Percentiles rank a stretch among this genome's conserved stretches.
Evolutionary conservation across 768 basidiomycete species (phyloP).

Genomic region (Hygrophorus pudorinus): DNA sequence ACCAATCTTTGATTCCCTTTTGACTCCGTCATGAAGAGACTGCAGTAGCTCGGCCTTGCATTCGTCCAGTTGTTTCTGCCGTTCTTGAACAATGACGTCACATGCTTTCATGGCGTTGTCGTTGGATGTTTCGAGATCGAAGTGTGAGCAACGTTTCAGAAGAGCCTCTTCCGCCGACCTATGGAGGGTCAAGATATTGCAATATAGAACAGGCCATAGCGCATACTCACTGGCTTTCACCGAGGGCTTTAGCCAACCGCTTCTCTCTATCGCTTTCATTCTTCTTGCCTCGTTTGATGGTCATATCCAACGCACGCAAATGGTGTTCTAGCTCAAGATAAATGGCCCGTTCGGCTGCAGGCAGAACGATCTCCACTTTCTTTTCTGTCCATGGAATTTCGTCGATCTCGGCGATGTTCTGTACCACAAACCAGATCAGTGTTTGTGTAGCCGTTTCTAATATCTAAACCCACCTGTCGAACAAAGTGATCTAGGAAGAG

Average conservation of each 20-base stretch:
- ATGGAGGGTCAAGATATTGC: neutral
- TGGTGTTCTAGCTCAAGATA: slow-evolving; percentile 94
- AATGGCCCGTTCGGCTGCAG: slow-evolving; percentile 89
- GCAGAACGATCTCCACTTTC: slow-evolving; percentile 58
- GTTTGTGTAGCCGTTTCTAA: neutral
- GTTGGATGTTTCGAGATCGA: slow-evolving; percentile 67
- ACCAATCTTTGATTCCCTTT: slow-evolving; percentile 60
- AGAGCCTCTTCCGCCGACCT: slow-evolving; percentile 89
- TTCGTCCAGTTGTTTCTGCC: slow-evolving; percentile 66
- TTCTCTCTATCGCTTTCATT: slow-evolving; percentile 82
- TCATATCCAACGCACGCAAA: slow-evolving; percentile 84
- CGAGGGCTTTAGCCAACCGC: slow-evolving; percentile 78
- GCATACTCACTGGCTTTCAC: slow-evolving; percentile 73
- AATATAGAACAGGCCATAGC: slow-evolving; percentile 2
- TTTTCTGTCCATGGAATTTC: slow-evolving; percentile 78
- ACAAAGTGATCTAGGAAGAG: slow-evolving; percentile 73
- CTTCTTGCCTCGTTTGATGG: slow-evolving; percentile 49
- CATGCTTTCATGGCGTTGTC: slow-evolving; percentile 86
- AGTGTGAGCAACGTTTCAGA: slow-evolving; percentile 92
- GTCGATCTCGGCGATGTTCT: slow-evolving; percentile 96
- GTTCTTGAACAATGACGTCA: slow-evolving; percentile 81
- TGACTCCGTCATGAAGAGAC: slow-evolving; percentile 55
- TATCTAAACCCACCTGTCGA: slow-evolving; percentile 52
- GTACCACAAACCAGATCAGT: slow-evolving; percentile 10
- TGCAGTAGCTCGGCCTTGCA: slow-evolving; percentile 66